Evolutionary conservation across 2,329 filamentous ascomycete genomes (phyloP).

Genomic region (Colletotrichum kahawae): DNA sequence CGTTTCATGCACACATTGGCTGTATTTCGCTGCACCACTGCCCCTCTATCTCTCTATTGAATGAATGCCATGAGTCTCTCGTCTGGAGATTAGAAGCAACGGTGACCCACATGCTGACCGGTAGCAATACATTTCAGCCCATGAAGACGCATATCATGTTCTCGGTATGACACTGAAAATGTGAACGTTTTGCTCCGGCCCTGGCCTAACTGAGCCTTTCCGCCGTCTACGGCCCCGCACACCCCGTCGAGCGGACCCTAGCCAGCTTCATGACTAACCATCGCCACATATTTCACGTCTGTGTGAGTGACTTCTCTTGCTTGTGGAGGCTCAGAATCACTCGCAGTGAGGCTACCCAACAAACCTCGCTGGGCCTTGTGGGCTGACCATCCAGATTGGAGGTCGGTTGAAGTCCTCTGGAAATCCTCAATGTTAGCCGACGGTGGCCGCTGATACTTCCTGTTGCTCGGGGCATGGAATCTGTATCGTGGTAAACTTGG

Average conservation of each 20-base stretch:
- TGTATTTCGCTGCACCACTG: neutral
- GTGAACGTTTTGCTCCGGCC: neutral
- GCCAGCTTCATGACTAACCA: neutral
- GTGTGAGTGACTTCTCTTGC: neutral
- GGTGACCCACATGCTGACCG: neutral
- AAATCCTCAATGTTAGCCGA: neutral
- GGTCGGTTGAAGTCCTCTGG: neutral
- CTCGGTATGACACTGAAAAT: neutral
- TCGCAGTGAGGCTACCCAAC: neutral
- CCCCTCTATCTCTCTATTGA: neutral
- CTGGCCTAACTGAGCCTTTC: neutral
- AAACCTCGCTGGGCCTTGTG: neutral
- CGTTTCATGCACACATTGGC: neutral
- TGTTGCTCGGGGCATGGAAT: neutral
- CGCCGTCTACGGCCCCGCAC: neutral
- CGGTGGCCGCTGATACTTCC: neutral
- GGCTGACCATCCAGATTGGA: neutral
- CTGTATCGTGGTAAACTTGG: neutral
- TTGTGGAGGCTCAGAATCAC: neutral
- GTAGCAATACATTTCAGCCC: neutral
- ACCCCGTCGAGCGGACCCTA: neutral
- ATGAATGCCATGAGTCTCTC: neutral
- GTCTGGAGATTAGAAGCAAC: neutral
- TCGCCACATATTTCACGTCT: neutral
- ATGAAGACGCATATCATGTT: neutral